Conservation (phyloP, 345 rosid species). For the Erucastrum elatum region DNA sequence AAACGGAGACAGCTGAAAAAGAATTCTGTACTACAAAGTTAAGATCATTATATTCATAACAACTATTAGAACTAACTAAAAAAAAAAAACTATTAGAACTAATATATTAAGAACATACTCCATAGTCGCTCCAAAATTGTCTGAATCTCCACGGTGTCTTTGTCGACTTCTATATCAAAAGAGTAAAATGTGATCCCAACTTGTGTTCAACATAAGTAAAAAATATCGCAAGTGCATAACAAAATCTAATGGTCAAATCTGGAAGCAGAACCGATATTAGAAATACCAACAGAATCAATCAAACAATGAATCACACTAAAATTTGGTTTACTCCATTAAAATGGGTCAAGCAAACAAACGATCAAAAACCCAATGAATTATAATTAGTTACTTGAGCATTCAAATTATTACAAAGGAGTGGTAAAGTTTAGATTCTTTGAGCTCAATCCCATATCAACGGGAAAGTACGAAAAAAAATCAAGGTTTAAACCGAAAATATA, state of each 20-base stretch:
- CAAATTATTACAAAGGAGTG: slow-evolving; percentile 29
- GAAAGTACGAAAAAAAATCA: neutral
- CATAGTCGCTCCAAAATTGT: too few relatives aligned
- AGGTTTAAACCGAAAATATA: neutral
- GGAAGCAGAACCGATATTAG: neutral
- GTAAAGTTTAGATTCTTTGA: slow-evolving; percentile 20
- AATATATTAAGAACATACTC: too few relatives aligned
- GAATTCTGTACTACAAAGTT: neutral
- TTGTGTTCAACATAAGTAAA: too few relatives aligned
- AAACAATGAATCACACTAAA: neutral
- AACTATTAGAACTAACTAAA: too few relatives aligned
- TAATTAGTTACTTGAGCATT: slow-evolving; percentile 11
- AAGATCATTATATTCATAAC: neutral
- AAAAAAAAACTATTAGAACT: too few relatives aligned
- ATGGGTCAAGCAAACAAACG: slow-evolving; percentile 4
- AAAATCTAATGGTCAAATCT: neutral
- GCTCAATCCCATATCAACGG: slow-evolving; percentile 29
- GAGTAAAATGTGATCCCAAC: too few relatives aligned
- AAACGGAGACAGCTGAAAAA: neutral
- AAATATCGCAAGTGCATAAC: too few relatives aligned
- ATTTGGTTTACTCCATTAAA: neutral
- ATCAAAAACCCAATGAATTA: slow-evolving; percentile 10
- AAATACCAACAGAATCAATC: too few relatives aligned
- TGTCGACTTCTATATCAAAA: too few relatives aligned
- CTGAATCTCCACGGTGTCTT: too few relatives aligned